Percentiles rank a stretch among this genome's conserved stretches.
These are phyloP conservation scores for Firmiana major DNA, from an alignment of 345 rosid species.

Conservation along the genomic window DNA sequence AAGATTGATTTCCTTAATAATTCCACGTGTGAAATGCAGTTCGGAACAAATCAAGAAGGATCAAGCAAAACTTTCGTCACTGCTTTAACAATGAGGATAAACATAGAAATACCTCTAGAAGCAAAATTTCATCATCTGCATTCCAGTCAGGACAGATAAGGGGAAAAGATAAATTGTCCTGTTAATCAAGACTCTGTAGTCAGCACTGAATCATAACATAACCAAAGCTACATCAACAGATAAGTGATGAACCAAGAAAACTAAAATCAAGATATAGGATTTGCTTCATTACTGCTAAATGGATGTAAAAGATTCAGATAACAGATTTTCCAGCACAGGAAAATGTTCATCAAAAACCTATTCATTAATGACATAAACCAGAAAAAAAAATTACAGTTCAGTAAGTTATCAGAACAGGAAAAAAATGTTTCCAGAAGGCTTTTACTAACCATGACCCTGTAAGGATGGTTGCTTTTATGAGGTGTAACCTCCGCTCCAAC, in stretches of 20 bases:
- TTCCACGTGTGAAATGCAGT: conserved; percentile 2
- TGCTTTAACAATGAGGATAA: background rate
- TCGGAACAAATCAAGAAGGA: conserved; percentile 7
- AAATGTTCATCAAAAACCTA: background rate
- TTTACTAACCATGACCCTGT: conserved; percentile 89
- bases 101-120: conserved; percentile 64
- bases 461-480: conserved; percentile 78
- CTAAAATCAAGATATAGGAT: background rate
- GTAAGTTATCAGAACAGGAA: background rate
- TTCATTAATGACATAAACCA: background rate
- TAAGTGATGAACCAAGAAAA: background rate
- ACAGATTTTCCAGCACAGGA: background rate
- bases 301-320: background rate
- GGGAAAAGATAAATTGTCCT: conserved; percentile 88
- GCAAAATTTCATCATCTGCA: conserved; percentile 97
- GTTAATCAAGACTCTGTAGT: conserved; percentile 14
- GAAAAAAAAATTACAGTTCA: background rate
- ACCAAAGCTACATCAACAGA: background rate
- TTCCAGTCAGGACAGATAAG: conserved; percentile 95
- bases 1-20: background rate
- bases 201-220: conserved; percentile 2
- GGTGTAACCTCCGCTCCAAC: conserved; percentile 93
- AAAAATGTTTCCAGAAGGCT: background rate
- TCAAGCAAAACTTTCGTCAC: background rate
- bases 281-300: background rate